Evolutionary conservation across 108 stramenopile species (phyloP).

Genomic region (Skeletonema marinoi): DNA sequence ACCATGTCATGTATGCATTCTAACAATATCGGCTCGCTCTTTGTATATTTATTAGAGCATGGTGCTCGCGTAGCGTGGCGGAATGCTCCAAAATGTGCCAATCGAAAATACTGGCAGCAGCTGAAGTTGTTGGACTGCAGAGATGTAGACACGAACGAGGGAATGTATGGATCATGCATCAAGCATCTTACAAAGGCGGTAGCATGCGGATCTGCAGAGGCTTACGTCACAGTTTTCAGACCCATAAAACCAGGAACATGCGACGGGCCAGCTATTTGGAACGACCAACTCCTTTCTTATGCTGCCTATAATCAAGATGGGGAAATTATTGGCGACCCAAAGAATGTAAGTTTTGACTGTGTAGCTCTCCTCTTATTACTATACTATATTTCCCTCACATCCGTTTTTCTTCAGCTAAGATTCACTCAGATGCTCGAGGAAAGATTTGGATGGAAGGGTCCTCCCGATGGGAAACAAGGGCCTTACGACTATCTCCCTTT

Average conservation of each 20-base stretch:
- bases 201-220: conserved; percentile 23
- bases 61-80: conserved; percentile 51
- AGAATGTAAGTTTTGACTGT: conserved; percentile 7
- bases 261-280: conserved; percentile 42
- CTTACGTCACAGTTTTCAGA: conserved; percentile 45
- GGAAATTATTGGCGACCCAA: conserved; percentile 26
- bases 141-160: conserved; percentile 27
- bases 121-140: conserved; percentile 36
- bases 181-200: conserved; percentile 41
- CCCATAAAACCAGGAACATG: conserved; percentile 35
- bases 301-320: conserved; percentile 32
- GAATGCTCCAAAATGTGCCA: conserved; percentile 52
- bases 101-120: conserved; percentile 51
- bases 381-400: background rate
- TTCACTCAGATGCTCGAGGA: conserved; percentile 23
- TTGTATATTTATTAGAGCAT: too few species aligned
- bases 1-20: too few species aligned
- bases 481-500: conserved; percentile 16
- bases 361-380: background rate
- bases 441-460: conserved; percentile 18
- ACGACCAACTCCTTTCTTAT: conserved; percentile 41
- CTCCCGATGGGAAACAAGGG: conserved; percentile 1
- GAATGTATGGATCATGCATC: conserved; percentile 37
- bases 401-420: conserved; percentile 1
- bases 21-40: too few species aligned